Evolutionary conservation across 345 rosid species (phyloP).

Genomic region (Salix caprea): DNA sequence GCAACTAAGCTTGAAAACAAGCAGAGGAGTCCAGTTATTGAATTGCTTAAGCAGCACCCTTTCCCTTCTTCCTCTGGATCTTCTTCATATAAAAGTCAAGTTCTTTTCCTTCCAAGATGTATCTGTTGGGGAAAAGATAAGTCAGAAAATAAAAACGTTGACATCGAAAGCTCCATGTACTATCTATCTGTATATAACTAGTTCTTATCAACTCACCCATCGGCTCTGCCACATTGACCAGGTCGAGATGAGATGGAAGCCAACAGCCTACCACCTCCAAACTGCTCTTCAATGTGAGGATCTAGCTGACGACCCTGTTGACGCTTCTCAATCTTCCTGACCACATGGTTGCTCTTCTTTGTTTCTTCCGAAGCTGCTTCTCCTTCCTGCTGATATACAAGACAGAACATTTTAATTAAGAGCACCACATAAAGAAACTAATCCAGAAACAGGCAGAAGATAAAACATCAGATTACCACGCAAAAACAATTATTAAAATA

Average conservation of each 20-base stretch:
- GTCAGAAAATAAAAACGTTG: not conserved
- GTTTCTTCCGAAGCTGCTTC: constrained; percentile 9
- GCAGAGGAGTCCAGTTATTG: too few relatives aligned
- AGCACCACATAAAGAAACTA: too few relatives aligned
- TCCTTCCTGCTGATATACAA: constrained; percentile 4
- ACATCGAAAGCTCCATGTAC: not conserved
- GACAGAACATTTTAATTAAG: not conserved
- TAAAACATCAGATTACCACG: not conserved
- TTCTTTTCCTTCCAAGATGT: constrained; percentile 18
- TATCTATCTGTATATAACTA: not conserved
- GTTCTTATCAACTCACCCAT: not conserved
- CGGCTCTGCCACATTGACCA: constrained; percentile 24
- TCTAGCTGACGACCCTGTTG: constrained; percentile 14
- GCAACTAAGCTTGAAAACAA: not conserved
- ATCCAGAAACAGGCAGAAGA: too few relatives aligned
- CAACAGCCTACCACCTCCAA: constrained; percentile 16
- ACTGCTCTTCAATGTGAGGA: constrained; percentile 18
- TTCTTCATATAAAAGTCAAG: constrained; percentile 21
- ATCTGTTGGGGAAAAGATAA: not conserved
- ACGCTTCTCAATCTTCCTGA: constrained; percentile 17
- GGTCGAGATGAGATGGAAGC: constrained; percentile 23
- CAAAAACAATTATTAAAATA: not conserved
- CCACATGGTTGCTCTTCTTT: constrained; percentile 11
- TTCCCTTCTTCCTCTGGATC: constrained; percentile 21
- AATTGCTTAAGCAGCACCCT: constrained; percentile 13